Percentiles rank a stretch among this genome's conserved stretches.
Evolutionary conservation across 1,284 basidiomycete genomes (phyloP).

Genomic region (Calocybe gambosa): DNA sequence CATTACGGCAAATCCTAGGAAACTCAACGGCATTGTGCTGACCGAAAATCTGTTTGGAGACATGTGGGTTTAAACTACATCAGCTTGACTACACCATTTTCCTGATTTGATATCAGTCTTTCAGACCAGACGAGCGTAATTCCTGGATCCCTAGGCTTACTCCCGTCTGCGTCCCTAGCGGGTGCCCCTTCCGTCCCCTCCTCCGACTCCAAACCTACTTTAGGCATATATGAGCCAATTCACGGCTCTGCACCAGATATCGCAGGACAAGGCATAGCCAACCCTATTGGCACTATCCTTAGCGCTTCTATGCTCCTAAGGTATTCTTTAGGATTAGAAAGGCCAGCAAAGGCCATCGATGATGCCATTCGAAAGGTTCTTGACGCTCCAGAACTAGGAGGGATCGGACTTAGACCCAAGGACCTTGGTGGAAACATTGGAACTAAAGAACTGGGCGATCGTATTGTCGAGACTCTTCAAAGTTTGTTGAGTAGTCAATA

Average conservation of each 20-base stretch:
- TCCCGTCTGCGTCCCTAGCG: constrained; percentile 93
- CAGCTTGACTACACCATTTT: background rate
- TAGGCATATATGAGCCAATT: constrained; percentile 95
- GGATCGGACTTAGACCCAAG: constrained; percentile 76
- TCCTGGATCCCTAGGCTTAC: constrained; percentile 92
- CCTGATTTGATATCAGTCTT: constrained; percentile 46
- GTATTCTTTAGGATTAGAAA: constrained; percentile 88
- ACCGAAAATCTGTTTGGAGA: constrained; percentile 97
- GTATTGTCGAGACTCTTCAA: constrained; percentile 75
- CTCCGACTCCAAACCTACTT: constrained; percentile 64
- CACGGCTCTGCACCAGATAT: constrained; percentile 97
- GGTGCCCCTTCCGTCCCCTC: constrained; percentile 80
- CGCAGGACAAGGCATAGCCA: constrained; percentile 91
- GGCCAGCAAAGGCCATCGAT: constrained; percentile 83
- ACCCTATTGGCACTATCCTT: constrained; percentile 96
- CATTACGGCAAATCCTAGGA: constrained; percentile 87
- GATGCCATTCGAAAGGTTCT: constrained; percentile 84
- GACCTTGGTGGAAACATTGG: constrained; percentile 82
- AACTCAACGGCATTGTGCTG: constrained; percentile 92
- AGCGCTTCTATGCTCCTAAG: constrained; percentile 93
- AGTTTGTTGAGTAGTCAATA: constrained; percentile 35
- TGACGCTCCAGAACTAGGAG: constrained; percentile 69
- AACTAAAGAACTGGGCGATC: constrained; percentile 82
- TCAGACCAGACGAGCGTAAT: constrained; percentile 97
- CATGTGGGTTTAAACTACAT: constrained; percentile 58